Evolutionary conservation across 257 asterid genomes (phyloP).

Genomic region (Rehmannia glutinosa): DNA sequence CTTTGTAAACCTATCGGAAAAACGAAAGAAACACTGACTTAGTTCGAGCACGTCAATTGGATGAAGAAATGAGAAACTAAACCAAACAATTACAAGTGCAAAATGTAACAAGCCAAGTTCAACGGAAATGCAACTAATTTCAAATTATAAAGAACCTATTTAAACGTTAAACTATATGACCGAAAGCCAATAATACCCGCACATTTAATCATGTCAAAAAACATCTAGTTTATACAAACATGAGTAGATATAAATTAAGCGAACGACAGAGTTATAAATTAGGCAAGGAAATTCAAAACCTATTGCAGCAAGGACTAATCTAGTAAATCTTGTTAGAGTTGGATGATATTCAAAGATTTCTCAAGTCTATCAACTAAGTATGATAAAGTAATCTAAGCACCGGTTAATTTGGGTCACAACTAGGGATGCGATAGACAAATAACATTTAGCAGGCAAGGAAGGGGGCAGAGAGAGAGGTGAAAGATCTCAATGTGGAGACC

Average conservation of each 20-base stretch:
- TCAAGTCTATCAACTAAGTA: neutral
- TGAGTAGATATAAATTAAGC: neutral
- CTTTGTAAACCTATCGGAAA: constrained; percentile 51
- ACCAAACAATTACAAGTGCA: neutral
- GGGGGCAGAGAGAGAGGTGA: neutral
- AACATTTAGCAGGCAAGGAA: constrained; percentile 2
- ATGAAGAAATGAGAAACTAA: neutral
- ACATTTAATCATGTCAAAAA: neutral
- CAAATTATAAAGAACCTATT: neutral
- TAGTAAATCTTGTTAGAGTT: neutral
- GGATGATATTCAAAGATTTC: neutral
- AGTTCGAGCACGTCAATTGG: constrained; percentile 12
- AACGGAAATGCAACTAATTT: neutral
- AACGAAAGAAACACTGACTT: neutral
- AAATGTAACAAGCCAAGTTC: constrained; percentile 3
- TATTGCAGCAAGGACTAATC: neutral
- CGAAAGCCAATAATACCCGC: neutral
- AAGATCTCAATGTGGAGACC: neutral
- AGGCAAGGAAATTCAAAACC: neutral
- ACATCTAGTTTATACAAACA: neutral
- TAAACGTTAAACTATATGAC: neutral
- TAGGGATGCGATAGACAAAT: neutral
- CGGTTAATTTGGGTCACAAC: neutral
- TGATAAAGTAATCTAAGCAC: neutral
- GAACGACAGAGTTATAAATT: neutral